Base-by-base conservation (phyloP, 1,284 basidiomycete genomes). In the Cryptococcus maquisensis region DNA sequence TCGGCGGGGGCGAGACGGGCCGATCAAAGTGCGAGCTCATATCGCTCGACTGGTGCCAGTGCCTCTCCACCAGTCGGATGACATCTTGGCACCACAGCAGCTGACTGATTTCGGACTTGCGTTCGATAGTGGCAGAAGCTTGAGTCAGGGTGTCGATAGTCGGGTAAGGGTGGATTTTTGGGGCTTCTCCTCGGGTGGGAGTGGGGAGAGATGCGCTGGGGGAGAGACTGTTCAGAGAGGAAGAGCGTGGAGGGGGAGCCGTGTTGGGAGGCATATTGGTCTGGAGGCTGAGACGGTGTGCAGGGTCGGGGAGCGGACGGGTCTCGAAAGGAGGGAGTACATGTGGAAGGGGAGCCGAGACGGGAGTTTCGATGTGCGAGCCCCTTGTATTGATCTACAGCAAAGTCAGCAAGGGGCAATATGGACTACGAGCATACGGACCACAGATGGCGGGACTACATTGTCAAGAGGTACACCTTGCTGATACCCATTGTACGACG, bases 41-140 rank as follows among this genome's bases (percentile, higher is more conserved):
- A 10, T 47, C 28, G 12, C 54, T 57, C n/a, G 53, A 36, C 12
- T 61, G 60, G 16, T 60, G 50, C 21, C 63, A 42, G 18, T 61
- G 56, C 18, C 59, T 46, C 15, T 72, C 68, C 2, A 71, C 52
- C 3, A 72, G 52, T 12, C 70, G 63, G 3, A 68, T 21, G 18
- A 71, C 66, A 47, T 72, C 68, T 54, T 71, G 62, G 1, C 67
- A 62, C 64, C 67, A 72, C 12, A 51, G 39, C 2, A 72, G 39
- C 45, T 65, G 60, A 24, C 66, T 65, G 4, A 35, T 46, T 40
- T 70, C 68, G 8, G 51, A 45, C 8, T 48, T 51, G 5, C 40
- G 49, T 20, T 68, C 66, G 21, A 72, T 56, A 3, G 46, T 49
- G 3, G 44, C 12, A 9, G 56, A 42, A 13, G 38, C 37, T 8